Evolutionary conservation across 2,329 filamentous ascomycete species (phyloP).

Genomic region (Ploettnerulaceae sp.): DNA sequence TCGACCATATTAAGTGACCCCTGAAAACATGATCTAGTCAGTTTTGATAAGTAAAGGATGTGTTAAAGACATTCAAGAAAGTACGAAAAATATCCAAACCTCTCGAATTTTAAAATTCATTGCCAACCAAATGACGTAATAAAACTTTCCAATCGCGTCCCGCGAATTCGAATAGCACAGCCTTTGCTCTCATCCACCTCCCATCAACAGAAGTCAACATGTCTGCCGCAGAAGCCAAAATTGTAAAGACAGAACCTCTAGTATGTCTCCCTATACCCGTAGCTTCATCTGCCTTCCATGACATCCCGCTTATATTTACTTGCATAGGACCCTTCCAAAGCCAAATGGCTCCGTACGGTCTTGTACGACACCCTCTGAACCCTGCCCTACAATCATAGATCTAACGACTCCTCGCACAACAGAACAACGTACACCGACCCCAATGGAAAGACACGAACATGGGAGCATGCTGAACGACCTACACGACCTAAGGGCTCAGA

Average conservation of each 20-base stretch:
- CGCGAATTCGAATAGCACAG: neutral
- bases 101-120: too few species aligned
- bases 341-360: slow-evolving; percentile 26
- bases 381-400: neutral
- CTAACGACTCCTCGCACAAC: neutral
- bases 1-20: too few species aligned
- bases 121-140: slow-evolving; percentile 11
- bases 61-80: too few species aligned
- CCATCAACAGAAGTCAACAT: slow-evolving; percentile 29
- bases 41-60: too few species aligned
- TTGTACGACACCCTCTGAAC: neutral
- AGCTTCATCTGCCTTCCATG: neutral
- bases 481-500: slow-evolving; percentile 57
- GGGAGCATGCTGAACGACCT: slow-evolving; percentile 69
- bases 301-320: neutral
- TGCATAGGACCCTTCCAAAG: slow-evolving; percentile 1
- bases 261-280: slow-evolving; percentile 31
- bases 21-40: too few species aligned
- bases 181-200: neutral
- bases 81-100: too few species aligned
- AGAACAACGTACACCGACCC: slow-evolving; percentile 63
- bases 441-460: slow-evolving; percentile 52
- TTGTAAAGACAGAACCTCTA: slow-evolving; percentile 42
- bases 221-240: slow-evolving; percentile 41
- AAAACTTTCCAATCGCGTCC: slow-evolving; percentile 1